Evolutionary conservation across 352 stramenopile species (phyloP).

Genomic region (Pythium aristosporum): DNA sequence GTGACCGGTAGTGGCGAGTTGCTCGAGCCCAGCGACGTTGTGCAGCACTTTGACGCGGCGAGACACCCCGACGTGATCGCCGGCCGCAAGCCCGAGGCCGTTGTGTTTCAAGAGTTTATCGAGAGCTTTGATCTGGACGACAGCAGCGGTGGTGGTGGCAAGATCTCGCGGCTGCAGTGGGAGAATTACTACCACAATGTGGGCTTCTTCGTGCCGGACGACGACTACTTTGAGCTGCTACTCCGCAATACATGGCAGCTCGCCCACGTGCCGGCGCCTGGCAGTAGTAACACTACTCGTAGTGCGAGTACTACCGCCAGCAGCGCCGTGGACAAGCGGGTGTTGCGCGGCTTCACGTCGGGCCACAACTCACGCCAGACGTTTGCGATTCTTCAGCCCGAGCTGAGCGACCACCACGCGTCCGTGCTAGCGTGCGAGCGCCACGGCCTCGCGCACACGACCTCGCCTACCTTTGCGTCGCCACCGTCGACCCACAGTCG

Average conservation of each 20-base stretch:
- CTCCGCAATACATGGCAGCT: slow-evolving; percentile 87
- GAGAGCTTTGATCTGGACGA: slow-evolving; percentile 72
- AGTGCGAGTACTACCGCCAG: neutral
- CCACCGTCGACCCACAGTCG: slow-evolving; percentile 1
- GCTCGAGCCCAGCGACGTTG: slow-evolving; percentile 63
- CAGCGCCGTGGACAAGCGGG: slow-evolving; percentile 18
- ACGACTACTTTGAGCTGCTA: slow-evolving; percentile 91
- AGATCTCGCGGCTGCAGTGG: slow-evolving; percentile 52
- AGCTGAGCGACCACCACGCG: slow-evolving; percentile 42
- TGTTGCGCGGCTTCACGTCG: slow-evolving; percentile 30
- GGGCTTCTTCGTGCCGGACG: slow-evolving; percentile 79
- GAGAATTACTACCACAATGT: slow-evolving; percentile 90
- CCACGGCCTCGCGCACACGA: slow-evolving; percentile 22
- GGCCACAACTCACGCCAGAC: slow-evolving; percentile 55
- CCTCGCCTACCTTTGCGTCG: slow-evolving; percentile 8
- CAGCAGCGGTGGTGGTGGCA: slow-evolving; percentile 30
- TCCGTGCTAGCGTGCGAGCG: slow-evolving; percentile 24
- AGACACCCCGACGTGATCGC: slow-evolving; percentile 75
- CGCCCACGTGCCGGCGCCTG: neutral
- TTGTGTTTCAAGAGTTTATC: slow-evolving; percentile 76
- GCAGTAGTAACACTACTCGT: neutral
- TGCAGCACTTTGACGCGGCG: slow-evolving; percentile 63
- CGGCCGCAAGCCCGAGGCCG: slow-evolving; percentile 47
- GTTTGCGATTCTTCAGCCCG: slow-evolving; percentile 62
- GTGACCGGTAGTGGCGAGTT: neutral